Percentiles rank a stretch among this genome's conserved stretches.
These are phyloP conservation scores for Globisporangium ultimum DNA, from an alignment of 352 stramenopile genomes.

Conservation along the genomic window DNA sequence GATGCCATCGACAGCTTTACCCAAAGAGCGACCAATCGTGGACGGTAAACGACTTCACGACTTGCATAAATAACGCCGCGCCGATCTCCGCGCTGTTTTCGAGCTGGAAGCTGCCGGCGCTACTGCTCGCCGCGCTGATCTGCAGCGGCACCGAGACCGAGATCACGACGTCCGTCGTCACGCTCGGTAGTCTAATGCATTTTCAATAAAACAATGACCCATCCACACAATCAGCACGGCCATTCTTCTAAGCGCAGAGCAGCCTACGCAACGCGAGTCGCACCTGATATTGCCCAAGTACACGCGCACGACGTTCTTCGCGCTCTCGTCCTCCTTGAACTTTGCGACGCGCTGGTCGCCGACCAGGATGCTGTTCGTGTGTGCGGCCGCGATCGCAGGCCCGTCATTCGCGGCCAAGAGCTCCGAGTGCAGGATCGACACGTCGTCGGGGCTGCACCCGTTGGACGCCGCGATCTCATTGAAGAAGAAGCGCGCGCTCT, in stretches of 20 bases:
- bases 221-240: neutral
- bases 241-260: neutral
- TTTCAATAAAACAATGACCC: neutral
- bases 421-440: constrained; percentile 46
- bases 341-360: constrained; percentile 83
- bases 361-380: constrained; percentile 47
- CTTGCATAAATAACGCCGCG: constrained; percentile 72
- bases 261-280: constrained; percentile 1
- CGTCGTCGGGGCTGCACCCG: constrained; percentile 56
- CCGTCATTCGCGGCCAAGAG: constrained; percentile 21
- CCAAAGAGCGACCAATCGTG: constrained; percentile 68
- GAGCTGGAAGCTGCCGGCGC: constrained; percentile 56
- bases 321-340: constrained; percentile 75
- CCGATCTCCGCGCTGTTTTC: constrained; percentile 65
- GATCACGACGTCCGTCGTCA: constrained; percentile 80
- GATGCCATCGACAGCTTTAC: constrained; percentile 11
- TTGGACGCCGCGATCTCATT: constrained; percentile 83
- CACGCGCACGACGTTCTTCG: constrained; percentile 85
- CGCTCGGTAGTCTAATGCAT: constrained; percentile 39
- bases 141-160: constrained; percentile 75
- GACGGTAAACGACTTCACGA: constrained; percentile 59
- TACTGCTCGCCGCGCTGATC: constrained; percentile 71
- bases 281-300: constrained; percentile 72
- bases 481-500: constrained; percentile 77
- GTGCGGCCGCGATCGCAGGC: constrained; percentile 31